These are phyloP conservation scores for Populus euphratica DNA, from an alignment of 345 rosid species.

Conservation along the genomic window DNA sequence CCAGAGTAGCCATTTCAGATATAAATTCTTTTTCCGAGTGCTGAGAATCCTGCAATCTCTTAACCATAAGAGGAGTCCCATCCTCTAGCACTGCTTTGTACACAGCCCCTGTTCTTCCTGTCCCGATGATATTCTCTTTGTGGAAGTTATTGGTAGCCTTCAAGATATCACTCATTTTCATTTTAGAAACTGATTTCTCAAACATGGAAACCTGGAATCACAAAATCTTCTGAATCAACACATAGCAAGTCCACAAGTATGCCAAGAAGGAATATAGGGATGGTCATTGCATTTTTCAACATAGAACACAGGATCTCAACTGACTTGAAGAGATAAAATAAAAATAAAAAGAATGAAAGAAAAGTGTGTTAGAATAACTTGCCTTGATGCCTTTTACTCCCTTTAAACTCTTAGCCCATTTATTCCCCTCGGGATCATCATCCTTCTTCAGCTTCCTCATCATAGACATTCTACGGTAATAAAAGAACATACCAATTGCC, in stretches of 20 bases:
- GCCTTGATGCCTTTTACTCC: conserved; percentile 66
- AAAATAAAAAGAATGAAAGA: conserved; percentile 2
- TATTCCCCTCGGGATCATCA: conserved; percentile 88
- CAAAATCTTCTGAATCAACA: conserved; percentile 18
- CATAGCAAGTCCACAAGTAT: neutral
- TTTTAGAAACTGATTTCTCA: conserved; percentile 68
- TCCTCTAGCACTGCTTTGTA: conserved; percentile 79
- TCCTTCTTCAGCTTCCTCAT: conserved; percentile 53
- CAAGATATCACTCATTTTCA: conserved; percentile 78
- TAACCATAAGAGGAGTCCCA: conserved; percentile 68
- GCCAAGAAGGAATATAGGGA: neutral
- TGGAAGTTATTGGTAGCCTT: conserved; percentile 77
- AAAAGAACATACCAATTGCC: conserved; percentile 47
- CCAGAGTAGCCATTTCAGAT: conserved; percentile 81
- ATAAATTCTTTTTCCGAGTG: conserved; percentile 72
- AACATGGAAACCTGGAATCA: conserved; percentile 76
- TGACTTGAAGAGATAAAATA: neutral
- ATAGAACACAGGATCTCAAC: neutral
- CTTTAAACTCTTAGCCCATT: conserved; percentile 74
- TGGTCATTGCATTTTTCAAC: neutral
- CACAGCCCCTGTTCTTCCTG: conserved; percentile 82
- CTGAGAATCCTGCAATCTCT: conserved; percentile 88
- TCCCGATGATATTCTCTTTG: conserved; percentile 69
- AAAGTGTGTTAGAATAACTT: conserved; percentile 23
- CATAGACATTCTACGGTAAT: conserved; percentile 47